phyloP scores from a whole-genome alignment of 2,329 filamentous ascomycete genomes.

The Exophiala alcalophila region DNA sequence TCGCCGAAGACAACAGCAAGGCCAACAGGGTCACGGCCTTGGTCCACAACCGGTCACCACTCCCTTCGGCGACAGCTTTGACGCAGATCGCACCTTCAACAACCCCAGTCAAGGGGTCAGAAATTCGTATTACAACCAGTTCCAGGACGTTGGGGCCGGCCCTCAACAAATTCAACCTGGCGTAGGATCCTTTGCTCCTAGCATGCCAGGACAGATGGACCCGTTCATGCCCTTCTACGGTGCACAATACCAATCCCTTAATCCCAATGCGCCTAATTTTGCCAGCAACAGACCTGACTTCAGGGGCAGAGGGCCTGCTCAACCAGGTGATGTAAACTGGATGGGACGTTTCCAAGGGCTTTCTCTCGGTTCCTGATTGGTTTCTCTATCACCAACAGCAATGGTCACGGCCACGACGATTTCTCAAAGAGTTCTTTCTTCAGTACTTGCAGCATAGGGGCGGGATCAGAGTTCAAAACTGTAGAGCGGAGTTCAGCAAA shows the following conservation, averaged over 20 bases:
- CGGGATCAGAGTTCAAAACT: no score
- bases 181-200: slow-evolving; percentile 33
- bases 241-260: slow-evolving; percentile 33
- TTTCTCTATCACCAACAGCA: no score
- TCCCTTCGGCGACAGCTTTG: slow-evolving; percentile 25
- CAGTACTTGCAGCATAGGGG: no score
- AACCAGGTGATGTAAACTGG: slow-evolving; percentile 24
- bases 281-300: slow-evolving; percentile 29
- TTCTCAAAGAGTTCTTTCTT: slow-evolving; percentile 12
- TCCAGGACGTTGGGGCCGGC: slow-evolving; percentile 23
- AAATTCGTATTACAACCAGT: slow-evolving; percentile 21
- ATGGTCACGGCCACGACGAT: slow-evolving; percentile 3
- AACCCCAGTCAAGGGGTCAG: slow-evolving; percentile 18
- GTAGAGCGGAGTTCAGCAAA: slow-evolving; percentile 14
- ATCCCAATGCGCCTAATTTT: slow-evolving; percentile 27
- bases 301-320: slow-evolving; percentile 36
- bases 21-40: slow-evolving; percentile 17
- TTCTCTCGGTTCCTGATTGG: slow-evolving; percentile 63
- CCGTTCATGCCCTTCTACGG: slow-evolving; percentile 27
- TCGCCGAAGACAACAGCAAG: slow-evolving; percentile 31
- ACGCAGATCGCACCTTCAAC: slow-evolving; percentile 26
- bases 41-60: slow-evolving; percentile 22
- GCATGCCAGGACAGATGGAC: slow-evolving; percentile 31
- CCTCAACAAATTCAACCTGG: slow-evolving; percentile 34
- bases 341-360: slow-evolving; percentile 56